phyloP scores from a whole-genome alignment of 495 filamentous ascomycete genomes.

The Xylaria bambusicola region DNA sequence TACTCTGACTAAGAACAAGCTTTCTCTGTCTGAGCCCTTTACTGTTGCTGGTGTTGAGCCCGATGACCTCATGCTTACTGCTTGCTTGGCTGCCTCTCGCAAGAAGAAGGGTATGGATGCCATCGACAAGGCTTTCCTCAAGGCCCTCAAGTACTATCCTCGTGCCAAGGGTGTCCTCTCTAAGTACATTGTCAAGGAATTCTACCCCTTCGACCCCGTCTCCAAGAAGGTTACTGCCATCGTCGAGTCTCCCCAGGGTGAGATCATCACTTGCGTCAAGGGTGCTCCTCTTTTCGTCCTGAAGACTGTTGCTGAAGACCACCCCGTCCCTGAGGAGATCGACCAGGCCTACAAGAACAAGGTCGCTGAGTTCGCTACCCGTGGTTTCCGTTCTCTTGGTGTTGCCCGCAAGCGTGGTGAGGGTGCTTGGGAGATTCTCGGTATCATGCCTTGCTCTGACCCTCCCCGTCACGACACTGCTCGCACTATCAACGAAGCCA shows the following conservation, averaged over 20 bases:
- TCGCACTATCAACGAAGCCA: slow-evolving; percentile 86
- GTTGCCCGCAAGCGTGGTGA: slow-evolving; percentile 83
- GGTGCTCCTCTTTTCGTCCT: slow-evolving; percentile 85
- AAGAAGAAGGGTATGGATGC: slow-evolving; percentile 95
- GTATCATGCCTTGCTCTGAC: slow-evolving; percentile 91
- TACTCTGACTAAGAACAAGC: slow-evolving; percentile 91
- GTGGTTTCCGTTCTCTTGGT: slow-evolving; percentile 90
- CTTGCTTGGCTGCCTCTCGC: slow-evolving; percentile 85
- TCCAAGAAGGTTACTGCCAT: slow-evolving; percentile 90
- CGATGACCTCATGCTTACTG: slow-evolving; percentile 86
- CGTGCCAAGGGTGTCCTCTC: slow-evolving; percentile 71
- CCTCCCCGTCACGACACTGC: slow-evolving; percentile 90
- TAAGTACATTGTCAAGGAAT: slow-evolving; percentile 77
- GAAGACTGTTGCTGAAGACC: slow-evolving; percentile 79
- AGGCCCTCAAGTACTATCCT: slow-evolving; percentile 77
- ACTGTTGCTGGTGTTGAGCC: slow-evolving; percentile 75
- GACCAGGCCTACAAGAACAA: slow-evolving; percentile 84
- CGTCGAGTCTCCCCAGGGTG: slow-evolving; percentile 77
- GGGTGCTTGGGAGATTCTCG: slow-evolving; percentile 83
- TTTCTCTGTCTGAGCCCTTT: slow-evolving; percentile 82
- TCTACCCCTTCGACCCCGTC: slow-evolving; percentile 89
- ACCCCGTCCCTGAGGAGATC: slow-evolving; percentile 70
- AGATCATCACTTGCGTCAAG: slow-evolving; percentile 85
- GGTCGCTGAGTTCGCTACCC: slow-evolving; percentile 84
- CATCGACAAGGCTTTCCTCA: slow-evolving; percentile 93